Evolutionary conservation across 768 basidiomycete species (phyloP).

Genomic region (Tulasnella sp.): DNA sequence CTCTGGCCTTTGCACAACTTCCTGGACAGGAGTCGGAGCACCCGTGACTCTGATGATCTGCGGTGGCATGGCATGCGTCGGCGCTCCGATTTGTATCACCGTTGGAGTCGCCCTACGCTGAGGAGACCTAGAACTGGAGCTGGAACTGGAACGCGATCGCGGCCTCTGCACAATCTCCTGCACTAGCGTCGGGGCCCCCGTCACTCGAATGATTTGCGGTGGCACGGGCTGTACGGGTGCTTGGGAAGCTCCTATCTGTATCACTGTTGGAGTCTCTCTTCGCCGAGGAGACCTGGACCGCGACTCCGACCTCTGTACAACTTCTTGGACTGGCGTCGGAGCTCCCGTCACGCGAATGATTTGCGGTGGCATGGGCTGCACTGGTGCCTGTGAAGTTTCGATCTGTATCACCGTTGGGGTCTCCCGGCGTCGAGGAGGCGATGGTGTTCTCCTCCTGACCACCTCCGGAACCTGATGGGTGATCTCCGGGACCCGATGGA

Average conservation of each 20-base stretch:
- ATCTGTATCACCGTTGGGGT: background rate
- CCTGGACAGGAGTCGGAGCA: constrained; percentile 6
- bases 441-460: background rate
- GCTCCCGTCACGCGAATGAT: background rate
- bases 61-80: background rate
- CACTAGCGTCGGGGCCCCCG: background rate
- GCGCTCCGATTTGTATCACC: background rate
- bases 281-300: no score
- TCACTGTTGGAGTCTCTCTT: constrained; percentile 1
- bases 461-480: background rate
- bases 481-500: background rate
- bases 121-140: no score
- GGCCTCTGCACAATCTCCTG: no score
- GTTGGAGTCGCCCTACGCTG: no score
- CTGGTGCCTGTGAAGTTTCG: background rate
- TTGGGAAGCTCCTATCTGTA: no score
- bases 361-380: background rate
- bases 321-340: background rate
- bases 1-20: background rate
- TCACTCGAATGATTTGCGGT: constrained; percentile 2
- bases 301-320: no score
- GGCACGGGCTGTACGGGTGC: no score
- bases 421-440: no score
- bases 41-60: constrained; percentile 10
- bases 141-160: no score